These are phyloP conservation scores for Penicillium cataractarum DNA, from an alignment of 495 filamentous ascomycete genomes.

Conservation along the genomic window DNA sequence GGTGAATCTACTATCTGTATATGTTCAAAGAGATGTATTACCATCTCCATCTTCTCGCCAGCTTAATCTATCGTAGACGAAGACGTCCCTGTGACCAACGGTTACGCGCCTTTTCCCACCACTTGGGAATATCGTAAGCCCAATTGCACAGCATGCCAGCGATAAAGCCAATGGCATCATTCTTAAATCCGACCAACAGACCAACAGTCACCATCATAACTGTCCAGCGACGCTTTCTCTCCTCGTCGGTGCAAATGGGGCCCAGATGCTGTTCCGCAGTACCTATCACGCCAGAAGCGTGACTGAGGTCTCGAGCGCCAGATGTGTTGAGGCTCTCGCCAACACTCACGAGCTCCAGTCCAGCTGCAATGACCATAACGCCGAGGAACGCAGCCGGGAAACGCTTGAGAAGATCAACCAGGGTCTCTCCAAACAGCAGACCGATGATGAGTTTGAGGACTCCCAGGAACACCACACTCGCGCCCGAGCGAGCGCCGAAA, in stretches of 20 bases:
- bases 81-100: conserved; percentile 42
- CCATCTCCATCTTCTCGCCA: neutral
- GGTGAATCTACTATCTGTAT: neutral
- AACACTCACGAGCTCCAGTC: conserved; percentile 80
- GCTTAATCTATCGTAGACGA: conserved; percentile 20
- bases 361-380: conserved; percentile 86
- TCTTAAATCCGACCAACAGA: conserved; percentile 79
- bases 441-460: conserved; percentile 76
- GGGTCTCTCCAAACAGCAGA: conserved; percentile 67
- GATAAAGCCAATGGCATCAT: conserved; percentile 84
- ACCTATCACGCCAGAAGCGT: conserved; percentile 39
- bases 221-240: conserved; percentile 72
- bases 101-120: conserved; percentile 29
- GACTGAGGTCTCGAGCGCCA: conserved; percentile 62
- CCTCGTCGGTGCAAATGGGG: conserved; percentile 56
- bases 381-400: conserved; percentile 79
- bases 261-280: conserved; percentile 41
- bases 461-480: conserved; percentile 79
- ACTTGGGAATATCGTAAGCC: conserved; percentile 44
- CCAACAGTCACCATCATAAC: conserved; percentile 89
- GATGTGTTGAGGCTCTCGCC: conserved; percentile 78
- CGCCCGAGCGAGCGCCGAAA: conserved; percentile 87
- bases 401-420: conserved; percentile 64
- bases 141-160: conserved; percentile 77
- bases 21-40: neutral